Percentiles rank a stretch among this genome's conserved stretches.
Evolutionary conservation across 2,329 filamentous ascomycete genomes (phyloP).

Genomic region (Phialemonium atrogriseum): DNA sequence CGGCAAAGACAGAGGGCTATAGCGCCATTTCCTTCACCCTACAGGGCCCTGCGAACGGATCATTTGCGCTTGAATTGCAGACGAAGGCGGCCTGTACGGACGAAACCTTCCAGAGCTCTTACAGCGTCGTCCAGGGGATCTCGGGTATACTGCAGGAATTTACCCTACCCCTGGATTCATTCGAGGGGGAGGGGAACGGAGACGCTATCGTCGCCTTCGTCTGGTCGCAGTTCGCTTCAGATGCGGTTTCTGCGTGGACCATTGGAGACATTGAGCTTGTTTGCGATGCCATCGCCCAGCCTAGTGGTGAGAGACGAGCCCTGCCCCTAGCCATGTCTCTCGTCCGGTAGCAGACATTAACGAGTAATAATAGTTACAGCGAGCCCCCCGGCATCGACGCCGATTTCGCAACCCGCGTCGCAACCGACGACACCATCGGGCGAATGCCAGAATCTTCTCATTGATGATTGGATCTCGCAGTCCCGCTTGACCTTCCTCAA

Average conservation of each 20-base stretch:
- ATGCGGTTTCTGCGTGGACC: conserved; percentile 10
- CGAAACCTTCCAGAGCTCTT: conserved; percentile 13
- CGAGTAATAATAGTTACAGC: conserved; percentile 4
- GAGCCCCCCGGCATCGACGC: conserved; percentile 5
- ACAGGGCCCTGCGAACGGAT: conserved; percentile 32
- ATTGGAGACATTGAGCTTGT: conserved; percentile 17
- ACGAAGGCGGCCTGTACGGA: conserved; percentile 20
- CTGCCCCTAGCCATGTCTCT: background rate
- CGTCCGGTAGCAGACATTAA: conserved; percentile 4
- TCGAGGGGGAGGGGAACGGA: conserved; percentile 36
- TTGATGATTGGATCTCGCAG: conserved; percentile 55
- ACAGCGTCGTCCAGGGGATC: conserved; percentile 25
- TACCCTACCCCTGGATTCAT: conserved; percentile 40
- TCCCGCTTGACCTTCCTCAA: conserved; percentile 52
- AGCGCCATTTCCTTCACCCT: conserved; percentile 37
- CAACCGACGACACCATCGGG: conserved; percentile 9
- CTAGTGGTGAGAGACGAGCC: conserved; percentile 4
- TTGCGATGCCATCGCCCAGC: conserved; percentile 27
- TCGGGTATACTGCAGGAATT: conserved; percentile 41
- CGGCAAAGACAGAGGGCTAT: conserved; percentile 35
- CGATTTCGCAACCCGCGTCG: conserved; percentile 7
- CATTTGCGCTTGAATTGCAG: conserved; percentile 36
- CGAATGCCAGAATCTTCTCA: conserved; percentile 17
- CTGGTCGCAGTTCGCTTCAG: conserved; percentile 14
- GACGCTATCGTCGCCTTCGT: conserved; percentile 27